A percentile compares a stretch with the other conserved stretches of the same genome.
These are phyloP conservation scores for Skeletonema potamos DNA, from an alignment of 108 stramenopile species.

Conservation along the genomic window DNA sequence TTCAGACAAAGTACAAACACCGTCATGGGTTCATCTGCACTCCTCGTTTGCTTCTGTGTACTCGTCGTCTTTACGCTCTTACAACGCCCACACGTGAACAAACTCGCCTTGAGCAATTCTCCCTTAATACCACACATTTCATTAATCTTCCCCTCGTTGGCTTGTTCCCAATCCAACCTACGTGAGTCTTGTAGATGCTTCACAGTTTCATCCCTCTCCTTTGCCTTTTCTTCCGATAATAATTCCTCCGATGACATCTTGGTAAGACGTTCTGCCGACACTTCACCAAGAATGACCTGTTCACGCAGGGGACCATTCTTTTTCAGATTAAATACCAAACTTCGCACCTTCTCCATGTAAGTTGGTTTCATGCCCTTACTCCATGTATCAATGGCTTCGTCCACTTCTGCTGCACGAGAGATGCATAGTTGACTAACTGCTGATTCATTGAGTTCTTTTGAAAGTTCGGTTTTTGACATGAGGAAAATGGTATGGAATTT, in stretches of 20 bases:
- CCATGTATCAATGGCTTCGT: slow-evolving; percentile 58
- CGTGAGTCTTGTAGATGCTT: slow-evolving; percentile 72
- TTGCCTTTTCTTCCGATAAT: slow-evolving; percentile 63
- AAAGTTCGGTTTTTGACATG: slow-evolving; percentile 46
- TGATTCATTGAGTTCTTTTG: slow-evolving; percentile 67
- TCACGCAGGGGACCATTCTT: slow-evolving; percentile 68
- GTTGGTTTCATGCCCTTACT: slow-evolving; percentile 40
- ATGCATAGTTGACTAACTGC: slow-evolving; percentile 64
- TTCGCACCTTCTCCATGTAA: slow-evolving; percentile 77
- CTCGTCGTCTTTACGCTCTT: slow-evolving; percentile 94
- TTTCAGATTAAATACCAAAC: slow-evolving; percentile 84
- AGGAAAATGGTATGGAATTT: slow-evolving; percentile 66
- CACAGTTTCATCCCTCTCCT: slow-evolving; percentile 57
- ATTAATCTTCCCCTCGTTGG: slow-evolving; percentile 89
- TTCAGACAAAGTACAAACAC: slow-evolving; percentile 93
- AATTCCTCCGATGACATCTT: slow-evolving; percentile 67
- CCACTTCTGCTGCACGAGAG: slow-evolving; percentile 71
- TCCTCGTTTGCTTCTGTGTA: slow-evolving; percentile 97
- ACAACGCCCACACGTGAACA: slow-evolving; percentile 96
- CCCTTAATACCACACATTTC: slow-evolving; percentile 90
- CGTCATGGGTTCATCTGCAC: slow-evolving; percentile 99
- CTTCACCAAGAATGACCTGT: slow-evolving; percentile 67
- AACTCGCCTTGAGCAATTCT: slow-evolving; percentile 79
- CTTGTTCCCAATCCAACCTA: slow-evolving; percentile 86
- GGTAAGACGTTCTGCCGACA: slow-evolving; percentile 55